Evolutionary conservation across 2,329 filamentous ascomycete genomes (phyloP).

Genomic region (Aspergillus nomiae): DNA sequence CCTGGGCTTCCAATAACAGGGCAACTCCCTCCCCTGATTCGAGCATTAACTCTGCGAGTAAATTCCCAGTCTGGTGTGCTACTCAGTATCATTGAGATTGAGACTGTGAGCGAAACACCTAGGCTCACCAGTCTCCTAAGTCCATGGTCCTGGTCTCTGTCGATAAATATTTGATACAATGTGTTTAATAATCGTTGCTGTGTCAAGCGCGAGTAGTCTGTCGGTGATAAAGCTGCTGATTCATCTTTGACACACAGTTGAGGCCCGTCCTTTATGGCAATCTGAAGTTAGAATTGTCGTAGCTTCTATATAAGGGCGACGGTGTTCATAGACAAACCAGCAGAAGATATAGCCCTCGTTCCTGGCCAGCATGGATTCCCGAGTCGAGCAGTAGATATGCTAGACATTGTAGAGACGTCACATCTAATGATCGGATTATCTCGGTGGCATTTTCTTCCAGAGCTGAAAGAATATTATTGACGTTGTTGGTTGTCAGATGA

Average conservation of each 20-base stretch:
- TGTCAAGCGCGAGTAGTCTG: neutral
- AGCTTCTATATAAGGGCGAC: too few species aligned
- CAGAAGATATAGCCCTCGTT: slow-evolving; percentile 20
- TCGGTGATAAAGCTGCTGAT: neutral
- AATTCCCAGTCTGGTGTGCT: slow-evolving; percentile 24
- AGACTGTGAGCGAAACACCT: neutral
- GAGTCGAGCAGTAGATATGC: slow-evolving; percentile 20
- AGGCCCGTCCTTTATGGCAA: slow-evolving; percentile 14
- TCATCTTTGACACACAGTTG: neutral
- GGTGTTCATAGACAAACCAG: slow-evolving; percentile 14
- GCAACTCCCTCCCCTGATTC: slow-evolving; percentile 6
- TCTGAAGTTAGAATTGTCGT: slow-evolving; percentile 8
- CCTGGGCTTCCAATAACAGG: neutral
- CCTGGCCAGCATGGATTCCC: slow-evolving; percentile 1
- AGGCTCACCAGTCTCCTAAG: slow-evolving; percentile 23
- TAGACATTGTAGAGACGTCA: slow-evolving; percentile 14
- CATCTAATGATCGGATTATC: slow-evolving; percentile 10
- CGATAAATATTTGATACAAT: slow-evolving; percentile 12
- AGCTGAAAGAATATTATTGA: slow-evolving; percentile 6
- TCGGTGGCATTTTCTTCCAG: neutral
- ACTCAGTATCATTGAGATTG: slow-evolving; percentile 11
- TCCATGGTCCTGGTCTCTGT: neutral
- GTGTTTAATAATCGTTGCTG: slow-evolving; percentile 6
- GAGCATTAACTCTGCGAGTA: slow-evolving; percentile 24
- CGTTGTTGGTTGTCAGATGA: neutral